Base-by-base conservation (phyloP, 169 alveolate genomes). In the Theileria annulata region DNA sequence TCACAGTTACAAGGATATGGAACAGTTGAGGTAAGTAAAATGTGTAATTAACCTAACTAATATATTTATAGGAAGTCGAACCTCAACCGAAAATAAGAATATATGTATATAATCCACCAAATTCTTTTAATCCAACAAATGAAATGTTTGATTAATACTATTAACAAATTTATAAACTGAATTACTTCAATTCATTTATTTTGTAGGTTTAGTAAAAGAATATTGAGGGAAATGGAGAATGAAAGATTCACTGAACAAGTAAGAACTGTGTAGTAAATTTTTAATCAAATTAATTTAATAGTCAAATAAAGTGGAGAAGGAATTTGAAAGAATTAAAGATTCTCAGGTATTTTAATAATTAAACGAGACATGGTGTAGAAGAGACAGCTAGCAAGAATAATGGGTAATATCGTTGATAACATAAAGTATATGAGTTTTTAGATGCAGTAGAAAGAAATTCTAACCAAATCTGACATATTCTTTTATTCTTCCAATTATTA, bases 51-150 rank as follows among this genome's bases (percentile, higher is more conserved):
- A 9, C 2, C 21, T 10, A 17, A 15, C 2, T 19, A 31, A 82
- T 5, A 6, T 17, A 21, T 66, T 28, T 67, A 67, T 67, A 82
- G 88, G 84, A 74, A 5, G 88, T 82, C 48, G 88, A 82, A 69
- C 88, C 88, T 27, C 42, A 37, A 15, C 88, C 88, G 0, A 27
- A 51, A 17, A 47, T 82, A 19, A 75, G 88, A 47, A 75, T 82
- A 42, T 82, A 66, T 69, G 85, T 72, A 54, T 82, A 82, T 31
- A 82, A 71, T 54, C 84, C 80, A 25, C 1, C 58, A 3, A 72
- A 72, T 17, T 9, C 88, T 2, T 82, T 82, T 68, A 82, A 82
- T 67, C 88, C 88, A 6, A 49, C 78, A 21, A 48, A 49, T 6
- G 25, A 71, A 28, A 19, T 62, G 88, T 58, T 25, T 78, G 37